Percentiles rank a stretch among this genome's conserved stretches.
These are phyloP conservation scores for Mortierella sp. DNA, from an alignment of 371 early-diverging fungal species.

Conservation along the genomic window DNA sequence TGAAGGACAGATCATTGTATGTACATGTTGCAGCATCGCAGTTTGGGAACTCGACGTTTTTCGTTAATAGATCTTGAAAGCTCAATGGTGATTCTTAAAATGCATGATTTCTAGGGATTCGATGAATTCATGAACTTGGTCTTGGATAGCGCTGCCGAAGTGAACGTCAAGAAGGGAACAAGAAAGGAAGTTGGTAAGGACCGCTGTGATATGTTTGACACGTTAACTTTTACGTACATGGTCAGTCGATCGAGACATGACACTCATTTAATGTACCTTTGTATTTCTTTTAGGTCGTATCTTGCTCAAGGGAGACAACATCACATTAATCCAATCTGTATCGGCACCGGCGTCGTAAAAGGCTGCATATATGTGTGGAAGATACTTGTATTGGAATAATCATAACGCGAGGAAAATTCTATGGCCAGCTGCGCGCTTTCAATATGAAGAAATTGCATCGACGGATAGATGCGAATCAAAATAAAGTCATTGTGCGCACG, in stretches of 20 bases:
- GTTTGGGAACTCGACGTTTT: neutral
- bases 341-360: conserved; percentile 21
- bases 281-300: conserved; percentile 75
- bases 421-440: neutral
- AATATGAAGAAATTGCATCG: neutral
- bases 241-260: neutral
- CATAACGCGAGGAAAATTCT: neutral
- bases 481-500: too few species aligned
- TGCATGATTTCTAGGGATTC: conserved; percentile 82
- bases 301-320: conserved; percentile 93
- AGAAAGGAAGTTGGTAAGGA: conserved; percentile 67
- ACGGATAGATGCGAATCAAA: too few species aligned
- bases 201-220: neutral
- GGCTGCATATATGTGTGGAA: neutral
- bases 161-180: conserved; percentile 82
- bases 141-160: conserved; percentile 90
- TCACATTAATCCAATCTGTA: conserved; percentile 75
- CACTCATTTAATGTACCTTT: neutral
- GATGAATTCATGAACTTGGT: conserved; percentile 98
- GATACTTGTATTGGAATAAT: neutral
- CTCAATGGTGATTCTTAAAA: neutral
- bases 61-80: neutral
- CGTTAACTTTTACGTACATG: neutral
- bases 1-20: conserved; percentile 92
- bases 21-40: conserved; percentile 17